A percentile compares a stretch with the other conserved stretches of the same genome.
Evolutionary conservation across 176 grass and related monocot genomes (phyloP).

Genomic region (Cenchrus americanus): DNA sequence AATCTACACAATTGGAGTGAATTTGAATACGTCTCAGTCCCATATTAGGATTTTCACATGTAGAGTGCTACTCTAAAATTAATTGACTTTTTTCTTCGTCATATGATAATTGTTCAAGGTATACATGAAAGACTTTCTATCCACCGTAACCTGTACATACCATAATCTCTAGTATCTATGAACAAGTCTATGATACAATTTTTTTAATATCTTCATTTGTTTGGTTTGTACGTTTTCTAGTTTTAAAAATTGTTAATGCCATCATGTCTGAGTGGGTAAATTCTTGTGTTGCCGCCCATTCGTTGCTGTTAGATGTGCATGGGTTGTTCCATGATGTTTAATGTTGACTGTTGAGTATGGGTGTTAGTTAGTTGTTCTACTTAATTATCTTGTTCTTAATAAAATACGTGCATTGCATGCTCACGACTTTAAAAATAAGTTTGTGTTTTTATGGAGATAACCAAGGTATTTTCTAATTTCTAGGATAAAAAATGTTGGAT

Average conservation of each 20-base stretch:
- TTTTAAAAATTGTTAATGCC: neutral
- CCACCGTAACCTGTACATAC: neutral
- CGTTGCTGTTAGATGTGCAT: no score
- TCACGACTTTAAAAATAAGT: no score
- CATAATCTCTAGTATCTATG: neutral
- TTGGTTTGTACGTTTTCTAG: neutral
- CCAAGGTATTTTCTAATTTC: no score
- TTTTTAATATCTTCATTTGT: neutral
- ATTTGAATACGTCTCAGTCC: neutral
- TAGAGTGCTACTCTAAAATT: neutral
- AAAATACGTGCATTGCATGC: no score
- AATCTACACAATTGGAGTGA: neutral
- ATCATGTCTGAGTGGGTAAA: neutral
- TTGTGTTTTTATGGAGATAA: no score
- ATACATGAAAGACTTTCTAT: neutral
- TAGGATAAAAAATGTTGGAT: no score
- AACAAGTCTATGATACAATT: neutral
- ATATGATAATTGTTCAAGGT: no score
- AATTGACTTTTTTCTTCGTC: neutral
- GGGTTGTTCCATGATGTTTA: no score
- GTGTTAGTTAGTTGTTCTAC: no score
- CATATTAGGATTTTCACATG: no score
- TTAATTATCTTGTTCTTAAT: no score
- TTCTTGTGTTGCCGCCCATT: neutral
- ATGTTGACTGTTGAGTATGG: neutral